phyloP scores from a whole-genome alignment of 139 green algal genomes.

The Micractinium conductrix region DNA sequence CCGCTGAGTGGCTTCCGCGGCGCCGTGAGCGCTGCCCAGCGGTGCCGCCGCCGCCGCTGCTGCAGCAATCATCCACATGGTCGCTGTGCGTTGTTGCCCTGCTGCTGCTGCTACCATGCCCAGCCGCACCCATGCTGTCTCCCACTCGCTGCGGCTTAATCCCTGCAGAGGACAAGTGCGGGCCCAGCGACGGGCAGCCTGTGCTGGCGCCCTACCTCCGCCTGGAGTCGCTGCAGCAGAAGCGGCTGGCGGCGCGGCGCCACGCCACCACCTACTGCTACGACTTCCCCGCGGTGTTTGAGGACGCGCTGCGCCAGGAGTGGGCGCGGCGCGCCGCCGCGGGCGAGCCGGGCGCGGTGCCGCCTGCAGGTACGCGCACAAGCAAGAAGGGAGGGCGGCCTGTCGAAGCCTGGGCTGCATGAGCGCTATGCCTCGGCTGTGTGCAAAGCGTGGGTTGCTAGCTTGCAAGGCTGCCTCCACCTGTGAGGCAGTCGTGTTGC shows the following conservation, averaged over 20 bases:
- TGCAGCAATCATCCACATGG: background rate
- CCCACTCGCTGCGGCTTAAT: background rate
- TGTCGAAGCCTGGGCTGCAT: background rate
- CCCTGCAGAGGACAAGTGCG: constrained; percentile 8
- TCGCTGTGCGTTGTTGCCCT: no score
- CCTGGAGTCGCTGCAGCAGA: constrained; percentile 83
- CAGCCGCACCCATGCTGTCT: background rate
- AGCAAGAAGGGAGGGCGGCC: background rate
- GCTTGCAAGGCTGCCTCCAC: background rate
- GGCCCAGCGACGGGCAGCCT: constrained; percentile 57
- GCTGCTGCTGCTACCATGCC: no score
- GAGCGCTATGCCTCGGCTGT: background rate
- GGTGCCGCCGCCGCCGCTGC: no score
- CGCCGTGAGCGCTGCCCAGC: background rate
- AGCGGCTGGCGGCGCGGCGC: constrained; percentile 77
- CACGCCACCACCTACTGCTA: constrained; percentile 94
- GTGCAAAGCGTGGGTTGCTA: background rate
- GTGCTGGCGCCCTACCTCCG: constrained; percentile 78
- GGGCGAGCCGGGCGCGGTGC: constrained; percentile 50
- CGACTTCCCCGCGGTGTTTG: constrained; percentile 95
- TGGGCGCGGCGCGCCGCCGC: constrained; percentile 73
- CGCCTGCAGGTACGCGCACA: constrained; percentile 40
- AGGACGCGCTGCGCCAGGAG: constrained; percentile 80
- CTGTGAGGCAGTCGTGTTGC: no score
- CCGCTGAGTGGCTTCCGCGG: background rate